Evolutionary conservation across 179 eudicot species (phyloP).

Genomic region (Vitellaria paradoxa): DNA sequence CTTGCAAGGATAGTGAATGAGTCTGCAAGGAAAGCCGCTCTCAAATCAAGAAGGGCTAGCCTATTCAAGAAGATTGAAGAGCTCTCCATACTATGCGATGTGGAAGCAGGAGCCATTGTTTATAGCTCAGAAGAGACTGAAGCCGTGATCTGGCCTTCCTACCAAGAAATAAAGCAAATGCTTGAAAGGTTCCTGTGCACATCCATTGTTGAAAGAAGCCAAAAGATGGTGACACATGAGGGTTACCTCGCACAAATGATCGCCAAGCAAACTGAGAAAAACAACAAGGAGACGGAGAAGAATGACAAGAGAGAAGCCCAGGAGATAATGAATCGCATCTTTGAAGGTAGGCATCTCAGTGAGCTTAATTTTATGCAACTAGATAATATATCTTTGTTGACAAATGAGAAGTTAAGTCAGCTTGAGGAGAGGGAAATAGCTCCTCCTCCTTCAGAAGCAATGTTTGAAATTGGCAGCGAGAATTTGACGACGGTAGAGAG

Average conservation of each 20-base stretch:
- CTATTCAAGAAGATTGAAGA: slow-evolving; percentile 25
- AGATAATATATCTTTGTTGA: not conserved
- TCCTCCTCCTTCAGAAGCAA: not conserved
- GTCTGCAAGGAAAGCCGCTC: slow-evolving; percentile 19
- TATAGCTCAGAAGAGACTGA: slow-evolving; percentile 3
- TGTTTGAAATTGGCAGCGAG: not conserved
- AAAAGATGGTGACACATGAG: not conserved
- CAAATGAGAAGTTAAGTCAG: not conserved
- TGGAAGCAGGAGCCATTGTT: slow-evolving; percentile 10
- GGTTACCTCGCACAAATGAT: slow-evolving; percentile 1
- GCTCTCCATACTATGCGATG: slow-evolving; percentile 19
- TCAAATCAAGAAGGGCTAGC: slow-evolving; percentile 9
- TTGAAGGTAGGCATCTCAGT: not conserved
- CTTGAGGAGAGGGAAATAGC: not conserved
- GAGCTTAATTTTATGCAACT: not conserved
- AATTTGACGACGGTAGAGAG: not conserved
- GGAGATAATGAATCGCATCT: not conserved
- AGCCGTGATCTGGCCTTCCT: slow-evolving; percentile 17
- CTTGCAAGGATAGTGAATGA: slow-evolving; percentile 14
- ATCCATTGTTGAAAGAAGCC: not conserved
- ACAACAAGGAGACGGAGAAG: not conserved
- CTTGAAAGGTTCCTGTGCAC: not conserved
- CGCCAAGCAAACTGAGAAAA: not conserved
- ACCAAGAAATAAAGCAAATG: not conserved
- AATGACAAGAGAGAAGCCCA: not conserved